Percentiles rank a stretch among this genome's conserved stretches.
These are phyloP conservation scores for Malus asiatica DNA, from an alignment of 306 rosid genomes.

Conservation along the genomic window DNA sequence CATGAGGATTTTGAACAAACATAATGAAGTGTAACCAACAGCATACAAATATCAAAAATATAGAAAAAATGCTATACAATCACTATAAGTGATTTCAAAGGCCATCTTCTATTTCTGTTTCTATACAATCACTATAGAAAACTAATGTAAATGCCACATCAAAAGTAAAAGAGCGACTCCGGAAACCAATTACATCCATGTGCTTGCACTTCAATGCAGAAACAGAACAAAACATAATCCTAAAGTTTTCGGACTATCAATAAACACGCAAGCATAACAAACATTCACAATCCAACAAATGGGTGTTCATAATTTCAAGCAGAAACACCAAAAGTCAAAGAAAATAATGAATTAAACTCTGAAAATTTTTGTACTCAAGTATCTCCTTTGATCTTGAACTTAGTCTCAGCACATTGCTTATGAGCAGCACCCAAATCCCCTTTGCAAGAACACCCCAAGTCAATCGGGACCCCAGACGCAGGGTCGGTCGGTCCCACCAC, in stretches of 20 bases:
- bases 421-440: slow-evolving; percentile 44
- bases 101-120: not conserved
- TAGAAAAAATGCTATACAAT: not conserved
- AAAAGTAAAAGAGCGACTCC: too few relatives aligned
- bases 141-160: too few relatives aligned
- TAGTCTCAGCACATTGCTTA: slow-evolving; percentile 42
- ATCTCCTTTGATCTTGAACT: slow-evolving; percentile 49
- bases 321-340: too few relatives aligned
- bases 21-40: not conserved
- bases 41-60: not conserved
- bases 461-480: slow-evolving; percentile 21
- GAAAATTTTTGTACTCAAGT: slow-evolving; percentile 23
- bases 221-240: not conserved
- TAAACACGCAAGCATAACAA: too few relatives aligned
- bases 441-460: slow-evolving; percentile 36
- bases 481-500: too few relatives aligned
- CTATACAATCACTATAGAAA: too few relatives aligned
- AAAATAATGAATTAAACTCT: too few relatives aligned
- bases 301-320: too few relatives aligned
- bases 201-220: not conserved
- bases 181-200: not conserved
- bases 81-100: not conserved
- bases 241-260: too few relatives aligned
- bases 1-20: not conserved
- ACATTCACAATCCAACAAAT: too few relatives aligned